These are phyloP conservation scores for Diplocarpon rosae DNA, from an alignment of 2,329 filamentous ascomycete species.

Conservation along the genomic window DNA sequence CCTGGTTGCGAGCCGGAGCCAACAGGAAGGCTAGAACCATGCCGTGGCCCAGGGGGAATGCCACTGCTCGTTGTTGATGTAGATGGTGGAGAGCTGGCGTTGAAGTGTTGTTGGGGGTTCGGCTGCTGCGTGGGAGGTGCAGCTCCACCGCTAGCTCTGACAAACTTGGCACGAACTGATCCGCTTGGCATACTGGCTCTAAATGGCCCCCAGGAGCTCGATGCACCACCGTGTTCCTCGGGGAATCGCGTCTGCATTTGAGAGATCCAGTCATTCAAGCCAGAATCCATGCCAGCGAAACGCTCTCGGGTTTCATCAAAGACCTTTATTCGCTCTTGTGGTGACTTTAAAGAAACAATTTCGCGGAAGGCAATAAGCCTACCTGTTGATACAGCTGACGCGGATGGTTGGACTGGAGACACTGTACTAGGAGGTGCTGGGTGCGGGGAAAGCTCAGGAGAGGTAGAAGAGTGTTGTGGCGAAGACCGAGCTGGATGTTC, in stretches of 20 bases:
- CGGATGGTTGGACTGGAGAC: constrained; percentile 8
- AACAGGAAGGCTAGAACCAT: constrained; percentile 9
- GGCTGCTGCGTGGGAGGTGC: constrained; percentile 31
- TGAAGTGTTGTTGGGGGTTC: constrained; percentile 46
- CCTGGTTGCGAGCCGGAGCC: constrained; percentile 18
- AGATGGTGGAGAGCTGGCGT: constrained; percentile 32
- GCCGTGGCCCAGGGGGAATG: constrained; percentile 1
- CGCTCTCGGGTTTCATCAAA: constrained; percentile 63
- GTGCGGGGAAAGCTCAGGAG: constrained; percentile 5
- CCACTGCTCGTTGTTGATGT: constrained; percentile 12
- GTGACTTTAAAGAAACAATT: constrained; percentile 58
- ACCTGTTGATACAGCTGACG: constrained; percentile 1
- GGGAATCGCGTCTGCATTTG: constrained; percentile 35
- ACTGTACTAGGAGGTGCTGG: constrained; percentile 8
- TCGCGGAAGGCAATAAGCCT: constrained; percentile 48
- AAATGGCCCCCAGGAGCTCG: constrained; percentile 12
- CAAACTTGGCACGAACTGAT: constrained; percentile 17
- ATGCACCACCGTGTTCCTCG: constrained; percentile 39
- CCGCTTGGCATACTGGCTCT: constrained; percentile 10
- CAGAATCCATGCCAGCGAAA: constrained; percentile 63
- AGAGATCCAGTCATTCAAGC: constrained; percentile 50
- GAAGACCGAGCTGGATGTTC: constrained; percentile 29
- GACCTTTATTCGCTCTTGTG: constrained; percentile 58
- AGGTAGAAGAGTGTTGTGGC: constrained; percentile 12
- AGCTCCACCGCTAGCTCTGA: constrained; percentile 10